Base-by-base conservation (phyloP, 1,284 basidiomycete species). In the Amylostereum chailletii region DNA sequence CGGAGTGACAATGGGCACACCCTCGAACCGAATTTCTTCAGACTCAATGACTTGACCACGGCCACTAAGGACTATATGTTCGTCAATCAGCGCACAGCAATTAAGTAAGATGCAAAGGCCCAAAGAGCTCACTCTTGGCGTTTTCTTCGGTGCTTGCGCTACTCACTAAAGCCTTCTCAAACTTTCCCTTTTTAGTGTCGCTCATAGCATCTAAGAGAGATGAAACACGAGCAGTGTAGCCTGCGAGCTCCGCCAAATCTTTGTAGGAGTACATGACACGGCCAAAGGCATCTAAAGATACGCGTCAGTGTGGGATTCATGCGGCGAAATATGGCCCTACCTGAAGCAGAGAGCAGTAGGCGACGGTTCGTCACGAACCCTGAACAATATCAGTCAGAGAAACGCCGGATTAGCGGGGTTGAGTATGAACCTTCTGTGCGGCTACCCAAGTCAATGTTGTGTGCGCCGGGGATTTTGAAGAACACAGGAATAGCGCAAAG, bases 401-500 rank as follows among this genome's bases (percentile, higher is more conserved):
- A 29, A 30, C 31, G 36, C 30, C 19, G 19, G 19, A 11, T 45
- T 34, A 48, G 39, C n/a, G 27, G 30, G 33, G 45, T 26, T 36
- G 27, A 6, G 30, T 33, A 36, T 65, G 45, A 51, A 86, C 90
- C 88, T 76, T 96, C 91, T 2, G 93, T 94, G 48, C 93, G 75
- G 36, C 80, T 76, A 11, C 91, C 93, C 47, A 95, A 71, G 63
- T 95, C 92, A 39, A 74, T 58, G n/a, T 67, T 68, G 45, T 75
- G 66, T 26, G 79, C 71, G 11, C 92, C 87, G 4, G 91, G 86
- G n/a, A 94, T 60, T 59, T 85, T 88, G 62, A 93, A 83, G 67
- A 99, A 99, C 8, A 95, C 86, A 0, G 95, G 95, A 45, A 98
- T 89, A 4, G 93, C 91, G 64, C 95, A 98, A 29, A 97, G 81